Percentiles rank a stretch among this genome's conserved stretches.
Evolutionary conservation across 192 early-diverging fungal species (phyloP).

Genomic region (Coemansia sp.): DNA sequence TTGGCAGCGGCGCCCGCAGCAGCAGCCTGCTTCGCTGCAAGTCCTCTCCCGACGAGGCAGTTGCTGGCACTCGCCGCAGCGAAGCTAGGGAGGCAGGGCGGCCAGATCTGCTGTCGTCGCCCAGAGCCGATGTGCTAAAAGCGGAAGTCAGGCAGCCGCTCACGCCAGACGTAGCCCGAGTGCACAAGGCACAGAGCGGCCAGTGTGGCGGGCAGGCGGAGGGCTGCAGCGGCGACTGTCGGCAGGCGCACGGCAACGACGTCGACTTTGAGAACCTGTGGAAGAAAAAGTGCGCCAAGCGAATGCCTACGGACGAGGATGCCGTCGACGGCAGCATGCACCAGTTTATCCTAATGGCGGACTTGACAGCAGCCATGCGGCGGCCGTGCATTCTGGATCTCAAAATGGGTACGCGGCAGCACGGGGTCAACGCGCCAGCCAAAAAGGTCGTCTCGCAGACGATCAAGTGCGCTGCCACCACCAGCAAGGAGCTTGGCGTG

Average conservation of each 20-base stretch:
- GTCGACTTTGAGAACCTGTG: conserved; percentile 44
- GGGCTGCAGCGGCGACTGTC: background rate
- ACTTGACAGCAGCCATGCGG: conserved; percentile 87
- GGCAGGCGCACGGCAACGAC: conserved; percentile 7
- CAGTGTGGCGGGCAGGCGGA: background rate
- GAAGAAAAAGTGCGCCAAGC: conserved; percentile 55
- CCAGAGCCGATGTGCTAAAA: background rate
- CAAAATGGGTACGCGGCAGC: conserved; percentile 98
- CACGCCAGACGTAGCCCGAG: conserved; percentile 6
- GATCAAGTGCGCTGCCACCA: conserved; percentile 90
- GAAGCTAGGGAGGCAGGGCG: background rate
- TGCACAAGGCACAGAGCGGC: background rate
- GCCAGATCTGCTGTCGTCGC: background rate
- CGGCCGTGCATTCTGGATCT: conserved; percentile 96
- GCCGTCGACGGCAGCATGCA: conserved; percentile 54
- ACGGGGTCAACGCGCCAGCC: conserved; percentile 84
- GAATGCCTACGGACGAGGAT: conserved; percentile 48
- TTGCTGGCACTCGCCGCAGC: background rate
- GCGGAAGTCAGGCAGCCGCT: background rate
- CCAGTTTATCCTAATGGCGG: conserved; percentile 94
- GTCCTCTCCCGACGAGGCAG: conserved; percentile 26
- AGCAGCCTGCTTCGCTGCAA: conserved; percentile 36
- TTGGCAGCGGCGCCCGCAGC: conserved; percentile 15
- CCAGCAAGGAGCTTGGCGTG: conserved; percentile 90
- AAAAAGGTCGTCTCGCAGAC: conserved; percentile 89